phyloP scores from a whole-genome alignment of 768 basidiomycete genomes.

The Rubroboletus satanas region DNA sequence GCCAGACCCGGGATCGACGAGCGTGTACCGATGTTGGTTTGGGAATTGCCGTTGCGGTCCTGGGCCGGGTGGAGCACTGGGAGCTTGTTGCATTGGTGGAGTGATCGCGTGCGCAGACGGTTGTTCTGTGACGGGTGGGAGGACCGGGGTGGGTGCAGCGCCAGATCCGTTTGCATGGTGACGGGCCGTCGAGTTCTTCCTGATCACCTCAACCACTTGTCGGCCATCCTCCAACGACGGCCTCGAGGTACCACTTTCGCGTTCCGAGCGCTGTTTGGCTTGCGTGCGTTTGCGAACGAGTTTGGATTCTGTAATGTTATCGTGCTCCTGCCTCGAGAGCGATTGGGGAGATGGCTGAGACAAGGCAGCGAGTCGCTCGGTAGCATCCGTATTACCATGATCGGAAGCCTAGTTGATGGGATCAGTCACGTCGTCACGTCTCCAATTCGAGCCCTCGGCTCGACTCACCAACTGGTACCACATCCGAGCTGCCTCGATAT shows the following conservation, averaged over 20 bases:
- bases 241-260: slow-evolving; percentile 13
- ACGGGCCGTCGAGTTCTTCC: slow-evolving; percentile 44
- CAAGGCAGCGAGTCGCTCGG: slow-evolving; percentile 67
- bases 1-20: slow-evolving; percentile 39
- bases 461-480: slow-evolving; percentile 72
- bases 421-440: background rate
- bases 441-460: background rate
- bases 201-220: slow-evolving; percentile 51
- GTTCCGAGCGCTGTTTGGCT: slow-evolving; percentile 54
- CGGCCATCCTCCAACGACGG: slow-evolving; percentile 33
- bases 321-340: slow-evolving; percentile 78
- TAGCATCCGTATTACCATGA: slow-evolving; percentile 80
- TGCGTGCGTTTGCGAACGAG: slow-evolving; percentile 80
- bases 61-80: background rate
- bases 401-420: slow-evolving; percentile 54
- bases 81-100: slow-evolving; percentile 1
- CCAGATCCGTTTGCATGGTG: slow-evolving; percentile 13
- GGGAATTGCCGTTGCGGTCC: slow-evolving; percentile 28
- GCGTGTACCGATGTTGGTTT: slow-evolving; percentile 44
- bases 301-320: slow-evolving; percentile 69
- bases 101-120: background rate
- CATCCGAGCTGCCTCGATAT: slow-evolving; percentile 57
- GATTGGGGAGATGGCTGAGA: slow-evolving; percentile 55
- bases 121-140: slow-evolving; percentile 18
- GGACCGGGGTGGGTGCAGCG: background rate